A percentile compares a stretch with the other conserved stretches of the same genome.
Conservation (phyloP, 345 rosid species). For the Camelina hispida region DNA sequence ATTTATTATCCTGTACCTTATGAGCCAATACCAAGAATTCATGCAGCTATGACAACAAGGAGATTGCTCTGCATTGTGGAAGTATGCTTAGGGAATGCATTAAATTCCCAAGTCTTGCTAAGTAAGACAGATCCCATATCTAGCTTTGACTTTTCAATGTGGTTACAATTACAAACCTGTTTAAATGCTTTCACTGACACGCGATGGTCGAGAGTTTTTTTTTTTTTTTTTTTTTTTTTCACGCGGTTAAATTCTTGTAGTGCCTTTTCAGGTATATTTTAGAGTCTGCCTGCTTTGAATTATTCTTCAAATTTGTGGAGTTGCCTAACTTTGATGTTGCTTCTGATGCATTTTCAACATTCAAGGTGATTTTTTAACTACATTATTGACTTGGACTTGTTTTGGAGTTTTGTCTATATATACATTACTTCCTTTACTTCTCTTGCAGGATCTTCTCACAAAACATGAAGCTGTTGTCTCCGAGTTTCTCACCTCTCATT, state of each 20-base stretch:
- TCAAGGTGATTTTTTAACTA: slow-evolving; percentile 68
- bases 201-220: neutral
- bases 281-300: slow-evolving; percentile 90
- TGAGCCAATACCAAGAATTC: no score
- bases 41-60: slow-evolving; percentile 97
- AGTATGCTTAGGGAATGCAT: slow-evolving; percentile 95
- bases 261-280: slow-evolving; percentile 83
- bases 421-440: slow-evolving; percentile 23
- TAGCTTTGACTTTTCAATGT: slow-evolving; percentile 27
- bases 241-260: slow-evolving; percentile 53
- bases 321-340: slow-evolving; percentile 92
- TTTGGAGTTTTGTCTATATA: slow-evolving; percentile 3
- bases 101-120: slow-evolving; percentile 87
- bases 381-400: slow-evolving; percentile 1
- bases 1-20: neutral
- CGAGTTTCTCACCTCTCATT: slow-evolving; percentile 78
- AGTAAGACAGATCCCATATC: slow-evolving; percentile 62
- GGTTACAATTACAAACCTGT: neutral
- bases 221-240: slow-evolving; percentile 33
- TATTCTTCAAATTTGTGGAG: slow-evolving; percentile 97
- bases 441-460: slow-evolving; percentile 84
- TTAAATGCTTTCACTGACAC: neutral
- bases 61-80: slow-evolving; percentile 90
- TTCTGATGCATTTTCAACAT: slow-evolving; percentile 97
- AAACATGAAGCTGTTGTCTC: slow-evolving; percentile 79